These are phyloP conservation scores for Corinectria fuckeliana DNA, from an alignment of 2,329 filamentous ascomycete species.

Conservation along the genomic window DNA sequence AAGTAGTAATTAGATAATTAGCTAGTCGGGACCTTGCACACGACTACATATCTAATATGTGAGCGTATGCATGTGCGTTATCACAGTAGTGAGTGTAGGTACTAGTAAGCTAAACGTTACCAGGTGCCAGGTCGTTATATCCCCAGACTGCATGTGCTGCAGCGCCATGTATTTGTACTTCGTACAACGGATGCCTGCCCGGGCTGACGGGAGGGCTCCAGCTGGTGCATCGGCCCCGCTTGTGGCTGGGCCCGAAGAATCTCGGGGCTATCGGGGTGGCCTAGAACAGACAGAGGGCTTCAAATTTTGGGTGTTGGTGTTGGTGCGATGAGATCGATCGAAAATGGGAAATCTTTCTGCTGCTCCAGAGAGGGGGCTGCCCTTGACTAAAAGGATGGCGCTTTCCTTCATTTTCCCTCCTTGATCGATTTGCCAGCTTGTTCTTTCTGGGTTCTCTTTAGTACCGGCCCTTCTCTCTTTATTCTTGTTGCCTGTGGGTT, in stretches of 20 bases:
- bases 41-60: no score
- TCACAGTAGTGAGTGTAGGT: no score
- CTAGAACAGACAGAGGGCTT: slow-evolving; percentile 5
- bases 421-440: not conserved
- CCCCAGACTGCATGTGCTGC: no score
- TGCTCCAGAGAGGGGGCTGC: not conserved
- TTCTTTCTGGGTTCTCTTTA: not conserved
- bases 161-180: no score
- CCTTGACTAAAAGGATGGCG: not conserved
- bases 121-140: no score
- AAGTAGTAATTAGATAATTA: no score
- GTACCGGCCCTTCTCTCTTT: not conserved
- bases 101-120: no score
- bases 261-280: slow-evolving; percentile 28
- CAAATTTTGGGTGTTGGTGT: slow-evolving; percentile 6
- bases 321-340: slow-evolving; percentile 24
- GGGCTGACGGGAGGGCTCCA: no score
- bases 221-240: slow-evolving; percentile 31
- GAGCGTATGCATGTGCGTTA: no score
- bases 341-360: not conserved
- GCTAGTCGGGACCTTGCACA: no score
- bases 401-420: not conserved
- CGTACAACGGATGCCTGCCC: not conserved
- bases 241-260: slow-evolving; percentile 34
- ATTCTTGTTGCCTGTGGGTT: not conserved